These are phyloP conservation scores for Jatropha multifida DNA, from an alignment of 441 rosid genomes.

Conservation along the genomic window DNA sequence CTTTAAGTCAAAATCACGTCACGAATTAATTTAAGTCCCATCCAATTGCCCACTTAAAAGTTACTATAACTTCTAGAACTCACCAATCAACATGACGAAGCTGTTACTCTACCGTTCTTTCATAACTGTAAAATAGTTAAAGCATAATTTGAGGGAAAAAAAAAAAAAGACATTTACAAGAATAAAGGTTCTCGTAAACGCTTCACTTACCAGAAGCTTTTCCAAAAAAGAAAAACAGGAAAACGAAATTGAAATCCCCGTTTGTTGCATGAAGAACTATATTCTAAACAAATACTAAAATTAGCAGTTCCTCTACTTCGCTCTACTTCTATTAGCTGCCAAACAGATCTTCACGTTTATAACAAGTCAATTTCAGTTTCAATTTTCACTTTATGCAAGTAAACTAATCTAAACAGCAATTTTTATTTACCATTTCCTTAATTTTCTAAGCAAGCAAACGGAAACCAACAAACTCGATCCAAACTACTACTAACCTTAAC, in stretches of 20 bases:
- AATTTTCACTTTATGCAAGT: background rate
- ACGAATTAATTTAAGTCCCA: constrained; percentile 27
- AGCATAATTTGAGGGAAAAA: background rate
- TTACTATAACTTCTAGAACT: constrained; percentile 20
- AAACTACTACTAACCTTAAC: constrained; percentile 58
- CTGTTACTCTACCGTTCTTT: constrained; percentile 24
- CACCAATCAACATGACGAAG: constrained; percentile 31
- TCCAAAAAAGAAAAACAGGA: background rate
- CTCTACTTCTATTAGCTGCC: constrained; percentile 8
- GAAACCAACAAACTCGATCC: constrained; percentile 1
- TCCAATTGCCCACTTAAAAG: constrained; percentile 40
- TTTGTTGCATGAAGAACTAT: constrained; percentile 7
- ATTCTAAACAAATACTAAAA: constrained; percentile 12
- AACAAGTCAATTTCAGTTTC: constrained; percentile 11
- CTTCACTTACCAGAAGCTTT: background rate
- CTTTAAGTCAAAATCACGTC: constrained; percentile 36
- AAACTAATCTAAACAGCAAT: constrained; percentile 5
- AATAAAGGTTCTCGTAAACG: constrained; percentile 18
- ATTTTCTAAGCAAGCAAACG: constrained; percentile 21
- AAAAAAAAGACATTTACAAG: constrained; percentile 4
- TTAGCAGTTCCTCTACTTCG: background rate
- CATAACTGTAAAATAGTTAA: constrained; percentile 6
- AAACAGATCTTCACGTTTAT: constrained; percentile 21
- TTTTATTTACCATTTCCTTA: background rate
- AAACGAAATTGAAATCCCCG: background rate